Evolutionary conservation across 2,329 filamentous ascomycete species (phyloP).

Genomic region (Colletotrichum sp.): DNA sequence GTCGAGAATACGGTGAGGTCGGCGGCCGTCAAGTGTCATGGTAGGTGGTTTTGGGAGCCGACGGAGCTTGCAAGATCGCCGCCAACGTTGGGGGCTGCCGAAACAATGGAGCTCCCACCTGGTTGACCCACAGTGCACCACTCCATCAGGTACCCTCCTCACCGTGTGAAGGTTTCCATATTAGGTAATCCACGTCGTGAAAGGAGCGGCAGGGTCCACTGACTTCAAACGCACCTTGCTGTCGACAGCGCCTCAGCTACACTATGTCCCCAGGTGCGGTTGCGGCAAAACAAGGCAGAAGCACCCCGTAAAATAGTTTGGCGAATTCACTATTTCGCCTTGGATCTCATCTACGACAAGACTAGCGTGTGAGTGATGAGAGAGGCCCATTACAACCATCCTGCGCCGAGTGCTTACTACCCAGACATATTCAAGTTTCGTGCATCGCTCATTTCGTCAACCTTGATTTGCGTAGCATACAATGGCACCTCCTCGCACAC

Average conservation of each 20-base stretch:
- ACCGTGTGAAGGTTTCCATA: background rate
- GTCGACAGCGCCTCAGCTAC: background rate
- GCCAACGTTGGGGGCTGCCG: background rate
- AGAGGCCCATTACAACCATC: background rate
- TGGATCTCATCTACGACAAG: background rate
- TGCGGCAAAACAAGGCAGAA: background rate
- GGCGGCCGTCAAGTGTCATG: background rate
- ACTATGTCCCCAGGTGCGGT: background rate
- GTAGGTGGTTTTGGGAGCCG: background rate
- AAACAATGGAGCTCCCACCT: background rate
- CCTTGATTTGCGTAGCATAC: background rate
- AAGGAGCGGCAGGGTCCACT: background rate
- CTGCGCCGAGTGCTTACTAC: background rate
- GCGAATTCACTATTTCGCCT: background rate
- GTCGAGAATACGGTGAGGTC: background rate
- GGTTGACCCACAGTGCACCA: background rate
- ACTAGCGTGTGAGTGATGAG: background rate
- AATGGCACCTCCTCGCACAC: constrained; percentile 11
- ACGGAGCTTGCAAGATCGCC: background rate
- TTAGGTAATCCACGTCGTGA: background rate
- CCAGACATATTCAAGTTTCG: background rate
- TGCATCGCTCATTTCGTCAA: background rate
- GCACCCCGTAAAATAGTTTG: background rate
- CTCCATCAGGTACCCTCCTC: too few relatives aligned
- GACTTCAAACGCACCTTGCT: background rate